Percentiles rank a stretch among this genome's conserved stretches.
Conservation (phyloP, 352 stramenopile genomes). For the Pythium phragmiticola region DNA sequence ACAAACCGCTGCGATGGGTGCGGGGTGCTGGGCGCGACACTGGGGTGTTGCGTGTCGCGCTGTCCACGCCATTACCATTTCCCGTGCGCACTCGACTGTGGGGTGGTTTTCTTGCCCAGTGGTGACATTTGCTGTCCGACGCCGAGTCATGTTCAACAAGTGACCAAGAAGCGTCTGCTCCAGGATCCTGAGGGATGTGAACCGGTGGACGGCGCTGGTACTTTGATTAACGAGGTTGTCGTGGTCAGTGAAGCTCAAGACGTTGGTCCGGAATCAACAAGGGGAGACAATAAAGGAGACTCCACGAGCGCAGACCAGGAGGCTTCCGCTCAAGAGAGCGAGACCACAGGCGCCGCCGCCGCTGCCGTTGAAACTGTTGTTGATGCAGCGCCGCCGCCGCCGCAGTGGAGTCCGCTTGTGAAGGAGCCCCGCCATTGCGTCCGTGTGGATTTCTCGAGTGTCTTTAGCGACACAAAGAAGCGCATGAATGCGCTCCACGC, state of each 20-base stretch:
- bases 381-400: not conserved
- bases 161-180: conserved; percentile 38
- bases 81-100: conserved; percentile 83
- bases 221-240: not conserved
- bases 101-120: conserved; percentile 65
- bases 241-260: not conserved
- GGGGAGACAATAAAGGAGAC: not conserved
- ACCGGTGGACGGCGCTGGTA: not conserved
- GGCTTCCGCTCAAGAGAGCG: not conserved
- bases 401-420: conserved; percentile 16
- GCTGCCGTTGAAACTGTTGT: not conserved
- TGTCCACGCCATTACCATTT: conserved; percentile 94
- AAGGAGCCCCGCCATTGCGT: conserved; percentile 25
- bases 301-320: not conserved
- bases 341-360: conserved; percentile 5
- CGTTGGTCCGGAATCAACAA: not conserved
- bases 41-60: conserved; percentile 87
- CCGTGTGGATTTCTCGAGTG: conserved; percentile 24
- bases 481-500: conserved; percentile 48
- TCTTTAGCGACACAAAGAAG: conserved; percentile 57
- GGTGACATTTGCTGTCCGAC: conserved; percentile 68
- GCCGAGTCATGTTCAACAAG: conserved; percentile 46
- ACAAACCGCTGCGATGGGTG: conserved; percentile 92
- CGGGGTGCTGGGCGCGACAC: conserved; percentile 85
- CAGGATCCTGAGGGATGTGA: not conserved